Conservation (phyloP, 495 filamentous ascomycete genomes). For the Penicillium ochrochloron region DNA sequence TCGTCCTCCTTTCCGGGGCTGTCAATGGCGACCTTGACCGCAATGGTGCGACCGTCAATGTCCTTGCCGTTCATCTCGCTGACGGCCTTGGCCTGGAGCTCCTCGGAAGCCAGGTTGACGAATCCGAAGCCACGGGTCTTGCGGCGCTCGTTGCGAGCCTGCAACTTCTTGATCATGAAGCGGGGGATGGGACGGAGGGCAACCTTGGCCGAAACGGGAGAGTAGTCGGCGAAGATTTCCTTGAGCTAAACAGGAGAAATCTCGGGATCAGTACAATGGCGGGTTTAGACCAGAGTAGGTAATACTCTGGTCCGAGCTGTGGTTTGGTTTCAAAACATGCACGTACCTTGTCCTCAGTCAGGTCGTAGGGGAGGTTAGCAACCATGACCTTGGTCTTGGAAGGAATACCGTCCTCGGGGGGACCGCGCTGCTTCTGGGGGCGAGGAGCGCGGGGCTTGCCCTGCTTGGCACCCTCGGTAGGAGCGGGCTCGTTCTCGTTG, state of each 20-base stretch:
- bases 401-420: conserved; percentile 95
- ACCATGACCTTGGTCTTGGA: conserved; percentile 99
- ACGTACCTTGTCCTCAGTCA: conserved; percentile 92
- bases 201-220: conserved; percentile 93
- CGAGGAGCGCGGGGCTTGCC: conserved; percentile 53
- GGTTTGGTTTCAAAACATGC: not conserved
- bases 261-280: conserved; percentile 43
- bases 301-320: not conserved
- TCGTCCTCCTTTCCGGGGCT: conserved; percentile 98
- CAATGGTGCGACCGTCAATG: conserved; percentile 97
- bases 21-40: conserved; percentile 99
- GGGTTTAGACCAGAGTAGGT: not conserved
- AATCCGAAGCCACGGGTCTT: conserved; percentile 99
- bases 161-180: conserved; percentile 99
- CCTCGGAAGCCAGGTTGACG: conserved; percentile 92
- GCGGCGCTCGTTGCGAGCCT: conserved; percentile 94
- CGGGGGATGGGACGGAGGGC: conserved; percentile 97
- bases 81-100: conserved; percentile 95
- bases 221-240: conserved; percentile 89
- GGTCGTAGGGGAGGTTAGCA: conserved; percentile 96
- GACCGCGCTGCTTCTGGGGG: conserved; percentile 76
- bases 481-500: conserved; percentile 61
- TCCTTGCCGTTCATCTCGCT: conserved; percentile 98
- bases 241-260: conserved; percentile 67
- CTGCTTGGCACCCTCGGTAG: conserved; percentile 49